These are phyloP conservation scores for Peniophora sp. DNA, from an alignment of 1,284 basidiomycete genomes.

Conservation along the genomic window DNA sequence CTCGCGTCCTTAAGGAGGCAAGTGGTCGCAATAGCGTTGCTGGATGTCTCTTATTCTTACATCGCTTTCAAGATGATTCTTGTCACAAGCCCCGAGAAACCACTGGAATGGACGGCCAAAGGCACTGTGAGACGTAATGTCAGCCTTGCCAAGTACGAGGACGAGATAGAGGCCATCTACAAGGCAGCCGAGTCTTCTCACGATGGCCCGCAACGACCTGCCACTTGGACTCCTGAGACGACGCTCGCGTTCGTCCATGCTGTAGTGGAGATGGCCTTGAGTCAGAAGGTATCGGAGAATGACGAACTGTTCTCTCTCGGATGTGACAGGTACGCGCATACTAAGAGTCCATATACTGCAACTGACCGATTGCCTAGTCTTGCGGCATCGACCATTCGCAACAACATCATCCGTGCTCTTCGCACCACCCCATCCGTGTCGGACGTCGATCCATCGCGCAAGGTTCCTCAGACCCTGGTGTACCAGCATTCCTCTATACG, in stretches of 20 bases:
- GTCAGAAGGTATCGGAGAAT: slow-evolving; percentile 7
- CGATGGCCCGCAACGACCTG: slow-evolving; percentile 1
- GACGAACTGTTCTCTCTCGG: slow-evolving; percentile 13
- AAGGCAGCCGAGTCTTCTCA: slow-evolving; percentile 9
- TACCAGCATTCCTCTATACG: slow-evolving; percentile 18
- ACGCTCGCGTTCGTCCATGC: not conserved
- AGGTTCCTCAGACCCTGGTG: slow-evolving; percentile 15
- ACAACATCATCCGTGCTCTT: slow-evolving; percentile 16
- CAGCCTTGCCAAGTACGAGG: slow-evolving; percentile 18
- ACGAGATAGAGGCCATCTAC: slow-evolving; percentile 24
- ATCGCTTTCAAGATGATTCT: slow-evolving; percentile 27
- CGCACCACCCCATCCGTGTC: slow-evolving; percentile 13
- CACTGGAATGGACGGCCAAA: slow-evolving; percentile 23
- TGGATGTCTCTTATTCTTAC: slow-evolving; percentile 11
- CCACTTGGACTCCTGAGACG: not conserved
- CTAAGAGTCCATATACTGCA: too few species aligned
- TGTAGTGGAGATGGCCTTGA: slow-evolving; percentile 20
- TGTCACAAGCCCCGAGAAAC: slow-evolving; percentile 19
- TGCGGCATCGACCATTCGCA: slow-evolving; percentile 23
- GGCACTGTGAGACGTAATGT: slow-evolving; percentile 19
- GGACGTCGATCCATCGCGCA: slow-evolving; percentile 4
- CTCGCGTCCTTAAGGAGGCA: slow-evolving; percentile 12
- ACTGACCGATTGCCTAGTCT: slow-evolving; percentile 10
- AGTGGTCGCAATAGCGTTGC: not conserved
- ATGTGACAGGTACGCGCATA: slow-evolving; percentile 10